These are phyloP conservation scores for Butyriboletus loyo DNA, from an alignment of 768 basidiomycete genomes.

Conservation along the genomic window DNA sequence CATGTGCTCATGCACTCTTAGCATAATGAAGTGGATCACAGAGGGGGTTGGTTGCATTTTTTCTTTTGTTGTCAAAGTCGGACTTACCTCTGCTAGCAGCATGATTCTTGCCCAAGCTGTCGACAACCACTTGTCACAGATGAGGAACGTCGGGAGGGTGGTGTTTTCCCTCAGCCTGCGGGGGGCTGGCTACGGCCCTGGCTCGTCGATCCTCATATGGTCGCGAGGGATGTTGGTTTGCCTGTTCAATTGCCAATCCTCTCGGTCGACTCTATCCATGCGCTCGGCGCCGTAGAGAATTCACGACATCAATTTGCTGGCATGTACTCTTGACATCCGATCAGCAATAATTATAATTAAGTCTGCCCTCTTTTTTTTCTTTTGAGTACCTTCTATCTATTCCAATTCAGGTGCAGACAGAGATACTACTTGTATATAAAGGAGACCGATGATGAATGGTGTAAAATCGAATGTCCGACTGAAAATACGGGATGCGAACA, in stretches of 20 bases:
- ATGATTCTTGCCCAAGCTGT: constrained; percentile 66
- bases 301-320: constrained; percentile 40
- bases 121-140: constrained; percentile 44
- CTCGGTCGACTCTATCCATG: constrained; percentile 11
- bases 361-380: constrained; percentile 13
- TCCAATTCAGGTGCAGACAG: constrained; percentile 21
- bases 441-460: constrained; percentile 14
- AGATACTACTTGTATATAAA: constrained; percentile 16
- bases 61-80: neutral
- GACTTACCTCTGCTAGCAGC: constrained; percentile 35
- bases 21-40: constrained; percentile 62
- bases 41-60: constrained; percentile 46
- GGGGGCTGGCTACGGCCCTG: constrained; percentile 24
- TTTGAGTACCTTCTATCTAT: constrained; percentile 26
- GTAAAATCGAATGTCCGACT: constrained; percentile 25
- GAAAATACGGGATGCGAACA: constrained; percentile 13
- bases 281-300: constrained; percentile 10
- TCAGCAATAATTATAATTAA: constrained; percentile 6
- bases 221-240: constrained; percentile 10
- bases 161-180: neutral
- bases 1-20: constrained; percentile 31
- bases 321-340: constrained; percentile 53
- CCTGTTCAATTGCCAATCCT: constrained; percentile 19
- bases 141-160: constrained; percentile 13
- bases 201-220: constrained; percentile 19